Base-by-base conservation (phyloP, 768 basidiomycete species). In the Termitomyces eurrhizus region DNA sequence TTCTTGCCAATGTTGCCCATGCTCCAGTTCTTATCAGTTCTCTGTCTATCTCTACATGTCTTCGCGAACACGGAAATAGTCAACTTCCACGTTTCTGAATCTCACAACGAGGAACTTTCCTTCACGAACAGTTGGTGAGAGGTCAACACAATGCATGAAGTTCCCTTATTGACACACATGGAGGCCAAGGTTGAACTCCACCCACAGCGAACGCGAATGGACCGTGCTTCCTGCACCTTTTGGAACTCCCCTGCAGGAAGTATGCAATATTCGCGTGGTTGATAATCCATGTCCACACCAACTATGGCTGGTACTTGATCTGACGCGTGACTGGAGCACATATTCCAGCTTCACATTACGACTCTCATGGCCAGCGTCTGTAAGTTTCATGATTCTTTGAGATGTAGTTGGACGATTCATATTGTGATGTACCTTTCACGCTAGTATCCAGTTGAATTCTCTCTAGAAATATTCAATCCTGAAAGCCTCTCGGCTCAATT, bases 31-130 rank as follows among this genome's bases (percentile, higher is more conserved):
- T 29, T 59, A 2, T 14, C 52, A 4, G 26, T 52, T n/a, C 58
- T 61, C 42, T 50, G 16, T 56, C 54, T 63, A n/a, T 49, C 61
- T 52, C 49, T 60, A 33, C 50, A 59, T n/a, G 69, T 62, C 12
- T 64, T 72, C 54, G 85, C 80, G 24, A 87, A 89, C 70, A 89
- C 87, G 39, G 86, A 89, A 73, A 87, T 89, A 65, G 70, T 85
- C 69, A 85, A 84, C 69, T 85, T 88, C 67, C 69, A 67, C 29
- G 72, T 76, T 50, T 65, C 70, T 16, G 70, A 69, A 45, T 65
- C 62, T 7, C 55, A 62, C 18, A 67, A 69, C 36, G 51, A 68
- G 11, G 45, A 59, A 32, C 21, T 67, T 61, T 46, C 67, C 7
- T 68, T 68, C 42, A 63, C 67, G 4, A 54, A 60, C 51, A 58